phyloP scores from a whole-genome alignment of 2,329 filamentous ascomycete genomes.

The Diaporthe humulicola region DNA sequence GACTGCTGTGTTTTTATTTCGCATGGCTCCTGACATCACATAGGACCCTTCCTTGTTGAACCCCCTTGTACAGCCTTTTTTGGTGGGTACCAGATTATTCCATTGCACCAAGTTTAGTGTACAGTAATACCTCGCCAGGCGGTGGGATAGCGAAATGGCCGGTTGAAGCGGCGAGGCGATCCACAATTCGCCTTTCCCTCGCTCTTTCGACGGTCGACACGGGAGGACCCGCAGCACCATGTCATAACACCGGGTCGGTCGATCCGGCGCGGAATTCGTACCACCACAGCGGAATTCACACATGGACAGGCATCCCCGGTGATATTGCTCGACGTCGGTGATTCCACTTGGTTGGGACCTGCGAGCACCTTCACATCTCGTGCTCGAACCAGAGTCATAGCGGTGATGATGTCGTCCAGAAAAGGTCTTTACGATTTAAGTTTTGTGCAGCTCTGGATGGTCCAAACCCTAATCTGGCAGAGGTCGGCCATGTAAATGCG shows the following conservation, averaged over 20 bases:
- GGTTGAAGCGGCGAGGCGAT: neutral
- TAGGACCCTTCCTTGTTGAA: neutral
- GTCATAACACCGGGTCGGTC: conserved; percentile 10
- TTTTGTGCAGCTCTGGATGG: neutral
- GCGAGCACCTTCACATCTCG: neutral
- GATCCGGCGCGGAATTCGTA: conserved; percentile 5
- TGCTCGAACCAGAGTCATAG: neutral
- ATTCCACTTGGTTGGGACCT: neutral
- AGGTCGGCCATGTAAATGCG: neutral
- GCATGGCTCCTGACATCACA: neutral
- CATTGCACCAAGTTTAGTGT: neutral
- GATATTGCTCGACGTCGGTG: neutral
- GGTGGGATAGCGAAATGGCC: conserved; percentile 19
- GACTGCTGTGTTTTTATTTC: conserved; percentile 8
- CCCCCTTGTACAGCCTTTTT: neutral
- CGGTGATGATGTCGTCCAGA: neutral
- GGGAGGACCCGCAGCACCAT: conserved; percentile 14
- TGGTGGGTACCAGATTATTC: neutral
- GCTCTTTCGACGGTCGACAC: neutral
- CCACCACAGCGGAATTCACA: conserved; percentile 4
- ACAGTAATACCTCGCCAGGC: conserved; percentile 11
- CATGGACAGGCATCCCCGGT: conserved; percentile 7
- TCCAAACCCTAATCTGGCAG: neutral
- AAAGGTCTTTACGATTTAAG: neutral
- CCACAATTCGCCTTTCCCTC: conserved; percentile 21